Evolutionary conservation across 345 rosid genomes (phyloP).

Genomic region (Garcia nutans): DNA sequence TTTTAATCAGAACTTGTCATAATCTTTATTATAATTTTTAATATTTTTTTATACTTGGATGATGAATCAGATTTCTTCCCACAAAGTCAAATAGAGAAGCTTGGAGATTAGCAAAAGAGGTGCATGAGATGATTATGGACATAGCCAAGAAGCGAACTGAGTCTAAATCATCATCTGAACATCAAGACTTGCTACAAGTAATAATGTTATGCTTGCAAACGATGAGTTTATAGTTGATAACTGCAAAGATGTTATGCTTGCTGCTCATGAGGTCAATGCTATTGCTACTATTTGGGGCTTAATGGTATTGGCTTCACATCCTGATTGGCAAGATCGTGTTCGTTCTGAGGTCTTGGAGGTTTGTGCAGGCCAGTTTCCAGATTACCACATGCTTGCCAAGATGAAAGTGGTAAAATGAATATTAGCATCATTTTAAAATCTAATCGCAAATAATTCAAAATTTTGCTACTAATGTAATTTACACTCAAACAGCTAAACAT

Average conservation of each 20-base stretch:
- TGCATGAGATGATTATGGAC: not conserved
- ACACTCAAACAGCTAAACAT: constrained; percentile 1
- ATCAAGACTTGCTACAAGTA: not conserved
- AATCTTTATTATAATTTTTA: too few species aligned
- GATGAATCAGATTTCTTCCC: constrained; percentile 15
- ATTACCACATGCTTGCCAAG: constrained; percentile 3
- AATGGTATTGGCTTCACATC: constrained; percentile 13
- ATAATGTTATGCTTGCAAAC: not conserved
- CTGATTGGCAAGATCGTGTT: constrained; percentile 7
- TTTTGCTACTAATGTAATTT: too few species aligned
- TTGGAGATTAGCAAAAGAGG: constrained; percentile 2
- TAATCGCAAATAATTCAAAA: too few species aligned
- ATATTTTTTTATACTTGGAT: not conserved
- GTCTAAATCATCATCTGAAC: too few species aligned
- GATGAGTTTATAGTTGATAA: constrained; percentile 24
- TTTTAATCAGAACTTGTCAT: too few species aligned
- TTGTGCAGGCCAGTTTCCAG: not conserved
- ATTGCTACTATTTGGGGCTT: constrained; percentile 11
- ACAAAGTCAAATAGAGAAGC: not conserved
- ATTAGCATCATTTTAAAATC: too few species aligned
- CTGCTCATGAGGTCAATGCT: constrained; percentile 16
- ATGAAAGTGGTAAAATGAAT: constrained; percentile 12
- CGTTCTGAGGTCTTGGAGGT: constrained; percentile 9
- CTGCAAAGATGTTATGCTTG: constrained; percentile 20
- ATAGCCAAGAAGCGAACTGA: not conserved